Evolutionary conservation across 164 flowering plant genomes (phyloP).

Genomic region (Vitis riparia): DNA sequence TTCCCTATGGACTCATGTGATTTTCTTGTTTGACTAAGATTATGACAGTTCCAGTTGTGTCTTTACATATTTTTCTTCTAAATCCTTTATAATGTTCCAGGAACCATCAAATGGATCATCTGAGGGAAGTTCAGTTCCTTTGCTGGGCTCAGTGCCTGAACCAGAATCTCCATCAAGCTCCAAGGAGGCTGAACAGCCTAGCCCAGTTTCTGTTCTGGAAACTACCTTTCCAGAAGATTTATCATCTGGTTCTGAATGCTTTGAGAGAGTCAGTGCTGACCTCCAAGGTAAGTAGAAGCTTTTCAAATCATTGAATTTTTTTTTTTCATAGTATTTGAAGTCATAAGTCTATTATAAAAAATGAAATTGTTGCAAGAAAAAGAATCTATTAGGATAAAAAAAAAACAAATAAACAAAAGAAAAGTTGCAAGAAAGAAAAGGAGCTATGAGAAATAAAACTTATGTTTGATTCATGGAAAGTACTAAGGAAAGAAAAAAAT

Average conservation of each 20-base stretch:
- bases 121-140: conserved; percentile 22
- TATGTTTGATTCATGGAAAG: too few species aligned
- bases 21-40: too few species aligned
- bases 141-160: conserved; percentile 30
- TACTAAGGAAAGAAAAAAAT: too few species aligned
- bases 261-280: conserved; percentile 76
- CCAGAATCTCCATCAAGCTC: conserved; percentile 51
- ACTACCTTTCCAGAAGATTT: conserved; percentile 63
- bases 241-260: conserved; percentile 72
- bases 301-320: too few species aligned
- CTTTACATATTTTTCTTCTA: not conserved
- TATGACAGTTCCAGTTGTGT: too few species aligned
- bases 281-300: conserved; percentile 54
- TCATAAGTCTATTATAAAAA: too few species aligned
- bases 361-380: not conserved
- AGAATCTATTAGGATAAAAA: too few species aligned
- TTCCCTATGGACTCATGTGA: too few species aligned
- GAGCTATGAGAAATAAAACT: too few species aligned
- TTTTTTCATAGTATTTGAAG: too few species aligned
- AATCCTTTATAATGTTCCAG: conserved; percentile 32
- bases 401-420: too few species aligned
- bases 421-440: too few species aligned
- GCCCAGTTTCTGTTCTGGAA: conserved; percentile 81
- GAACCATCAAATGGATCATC: conserved; percentile 20
- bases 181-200: conserved; percentile 75